Conservation (phyloP, 2,329 filamentous ascomycete genomes). For the Coniochaeta hoffmannii region DNA sequence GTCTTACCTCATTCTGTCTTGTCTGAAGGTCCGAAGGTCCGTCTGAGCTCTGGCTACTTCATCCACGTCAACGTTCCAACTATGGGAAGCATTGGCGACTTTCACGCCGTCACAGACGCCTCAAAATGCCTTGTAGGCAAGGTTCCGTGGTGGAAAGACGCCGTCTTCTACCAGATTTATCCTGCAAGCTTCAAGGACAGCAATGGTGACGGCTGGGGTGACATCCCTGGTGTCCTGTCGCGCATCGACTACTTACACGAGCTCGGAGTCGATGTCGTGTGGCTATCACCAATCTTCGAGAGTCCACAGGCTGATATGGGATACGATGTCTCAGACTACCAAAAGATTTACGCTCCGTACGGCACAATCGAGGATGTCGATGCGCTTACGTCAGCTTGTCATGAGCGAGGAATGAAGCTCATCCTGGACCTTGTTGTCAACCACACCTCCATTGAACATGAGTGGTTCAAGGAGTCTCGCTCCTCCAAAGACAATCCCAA, state of each 20-base stretch:
- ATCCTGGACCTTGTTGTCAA: constrained; percentile 70
- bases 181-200: constrained; percentile 48
- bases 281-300: constrained; percentile 40
- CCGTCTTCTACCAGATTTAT: constrained; percentile 43
- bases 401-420: constrained; percentile 55
- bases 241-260: constrained; percentile 54
- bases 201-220: constrained; percentile 52
- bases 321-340: constrained; percentile 48
- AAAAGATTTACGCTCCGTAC: constrained; percentile 55
- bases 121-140: constrained; percentile 23
- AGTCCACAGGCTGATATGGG: constrained; percentile 61
- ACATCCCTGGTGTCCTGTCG: constrained; percentile 56
- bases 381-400: constrained; percentile 49
- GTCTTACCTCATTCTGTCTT: neutral
- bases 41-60: too few relatives aligned
- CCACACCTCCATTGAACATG: constrained; percentile 51
- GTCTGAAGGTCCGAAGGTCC: too few relatives aligned
- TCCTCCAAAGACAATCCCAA: constrained; percentile 42
- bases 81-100: constrained; percentile 1
- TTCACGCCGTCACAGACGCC: constrained; percentile 8
- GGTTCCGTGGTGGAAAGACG: constrained; percentile 38
- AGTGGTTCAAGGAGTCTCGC: constrained; percentile 50
- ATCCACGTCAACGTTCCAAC: too few relatives aligned
- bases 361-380: constrained; percentile 63
- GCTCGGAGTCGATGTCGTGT: constrained; percentile 51